These are phyloP conservation scores for Auriscalpium vulgare DNA, from an alignment of 768 basidiomycete genomes.

Conservation along the genomic window DNA sequence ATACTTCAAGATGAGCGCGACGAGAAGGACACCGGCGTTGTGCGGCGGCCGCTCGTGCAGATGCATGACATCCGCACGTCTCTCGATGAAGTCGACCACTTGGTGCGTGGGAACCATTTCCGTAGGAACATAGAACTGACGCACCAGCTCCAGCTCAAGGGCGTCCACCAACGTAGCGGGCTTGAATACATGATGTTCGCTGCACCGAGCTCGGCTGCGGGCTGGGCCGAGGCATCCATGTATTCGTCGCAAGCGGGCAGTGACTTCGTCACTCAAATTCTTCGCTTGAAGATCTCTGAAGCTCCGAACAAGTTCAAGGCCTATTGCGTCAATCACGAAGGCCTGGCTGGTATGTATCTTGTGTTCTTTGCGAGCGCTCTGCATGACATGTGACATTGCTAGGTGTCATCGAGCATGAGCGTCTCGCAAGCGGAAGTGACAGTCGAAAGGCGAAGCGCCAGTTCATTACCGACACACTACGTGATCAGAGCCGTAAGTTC, in stretches of 20 bases:
- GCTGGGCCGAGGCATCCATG: not conserved
- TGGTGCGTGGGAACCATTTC: not conserved
- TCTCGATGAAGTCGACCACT: not conserved
- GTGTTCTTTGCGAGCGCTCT: not conserved
- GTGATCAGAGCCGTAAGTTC: not conserved
- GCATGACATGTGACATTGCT: not conserved
- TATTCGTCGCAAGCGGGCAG: not conserved
- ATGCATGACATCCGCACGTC: not conserved
- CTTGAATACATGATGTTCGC: not conserved
- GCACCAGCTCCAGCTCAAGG: not conserved
- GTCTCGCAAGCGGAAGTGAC: not conserved
- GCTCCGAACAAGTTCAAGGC: not conserved
- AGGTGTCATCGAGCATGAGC: not conserved
- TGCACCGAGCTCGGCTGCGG: no score
- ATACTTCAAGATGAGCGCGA: not conserved
- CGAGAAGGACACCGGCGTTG: not conserved
- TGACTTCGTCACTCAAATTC: not conserved
- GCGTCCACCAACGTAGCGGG: not conserved
- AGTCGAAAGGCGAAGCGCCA: not conserved
- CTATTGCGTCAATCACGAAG: not conserved
- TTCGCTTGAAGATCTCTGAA: not conserved
- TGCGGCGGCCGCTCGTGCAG: not conserved
- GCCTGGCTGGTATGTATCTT: not conserved
- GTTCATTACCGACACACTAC: not conserved
- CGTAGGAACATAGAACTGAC: not conserved